phyloP scores from a whole-genome alignment of 345 rosid species.

The Mangifera indica region DNA sequence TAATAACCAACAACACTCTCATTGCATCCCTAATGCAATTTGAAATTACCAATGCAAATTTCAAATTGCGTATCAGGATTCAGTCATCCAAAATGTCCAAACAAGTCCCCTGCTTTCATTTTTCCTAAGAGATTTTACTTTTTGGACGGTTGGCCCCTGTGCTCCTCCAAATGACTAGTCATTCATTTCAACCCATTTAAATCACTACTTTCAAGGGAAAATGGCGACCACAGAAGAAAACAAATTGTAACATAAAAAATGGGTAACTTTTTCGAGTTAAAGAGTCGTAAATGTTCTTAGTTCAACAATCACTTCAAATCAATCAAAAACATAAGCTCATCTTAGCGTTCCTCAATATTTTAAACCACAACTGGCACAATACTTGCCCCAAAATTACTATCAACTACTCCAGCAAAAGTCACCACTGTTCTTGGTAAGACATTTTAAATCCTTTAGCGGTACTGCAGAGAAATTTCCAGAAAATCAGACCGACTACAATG shows the following conservation, averaged over 20 bases:
- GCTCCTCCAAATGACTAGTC: background rate
- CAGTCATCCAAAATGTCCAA: too few relatives aligned
- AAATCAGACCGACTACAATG: background rate
- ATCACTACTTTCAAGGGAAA: background rate
- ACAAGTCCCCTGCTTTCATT: too few relatives aligned
- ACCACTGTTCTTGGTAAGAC: too few relatives aligned
- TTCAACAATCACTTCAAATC: slow-evolving; percentile 7
- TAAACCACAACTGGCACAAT: background rate
- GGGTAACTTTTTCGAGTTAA: background rate
- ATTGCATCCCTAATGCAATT: too few relatives aligned
- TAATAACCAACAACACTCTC: too few relatives aligned
- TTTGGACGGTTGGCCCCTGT: too few relatives aligned
- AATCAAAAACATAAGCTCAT: background rate
- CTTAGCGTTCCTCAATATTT: background rate
- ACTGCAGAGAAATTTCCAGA: slow-evolving; percentile 17
- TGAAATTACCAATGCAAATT: too few relatives aligned
- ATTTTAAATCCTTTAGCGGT: slow-evolving; percentile 19
- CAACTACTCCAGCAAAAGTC: background rate
- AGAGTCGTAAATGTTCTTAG: background rate
- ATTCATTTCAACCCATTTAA: background rate
- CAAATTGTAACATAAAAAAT: background rate
- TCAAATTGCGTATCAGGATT: too few relatives aligned
- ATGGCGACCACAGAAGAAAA: background rate
- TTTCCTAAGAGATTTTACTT: too few relatives aligned
- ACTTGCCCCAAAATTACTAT: slow-evolving; percentile 3